Evolutionary conservation across 2,329 filamentous ascomycete genomes (phyloP).

Genomic region (Arthrobotrys megalospora): DNA sequence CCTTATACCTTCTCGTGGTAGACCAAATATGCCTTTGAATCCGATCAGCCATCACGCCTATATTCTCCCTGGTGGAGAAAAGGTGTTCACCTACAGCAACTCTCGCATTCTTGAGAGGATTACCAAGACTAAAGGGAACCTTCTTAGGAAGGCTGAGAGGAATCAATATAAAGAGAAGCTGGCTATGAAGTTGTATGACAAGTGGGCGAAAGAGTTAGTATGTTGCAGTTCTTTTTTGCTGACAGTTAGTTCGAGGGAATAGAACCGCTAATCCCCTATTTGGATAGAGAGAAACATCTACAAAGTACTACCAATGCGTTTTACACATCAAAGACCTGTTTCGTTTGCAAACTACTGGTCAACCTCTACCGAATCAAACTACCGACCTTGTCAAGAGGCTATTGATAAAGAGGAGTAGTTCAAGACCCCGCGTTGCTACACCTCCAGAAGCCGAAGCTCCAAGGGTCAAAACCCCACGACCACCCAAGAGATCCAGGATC

Average conservation of each 20-base stretch:
- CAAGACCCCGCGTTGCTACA: neutral
- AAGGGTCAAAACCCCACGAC: neutral
- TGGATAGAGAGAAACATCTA: constrained; percentile 1
- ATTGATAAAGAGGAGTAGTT: neutral
- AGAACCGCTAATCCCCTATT: no score
- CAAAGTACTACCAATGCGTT: constrained; percentile 10
- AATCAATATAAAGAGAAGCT: constrained; percentile 2
- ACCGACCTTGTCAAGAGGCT: constrained; percentile 2
- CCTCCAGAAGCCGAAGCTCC: neutral
- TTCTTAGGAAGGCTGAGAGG: constrained; percentile 19
- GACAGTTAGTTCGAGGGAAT: no score
- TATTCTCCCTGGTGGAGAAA: constrained; percentile 2
- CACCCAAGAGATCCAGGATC: neutral
- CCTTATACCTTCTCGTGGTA: neutral
- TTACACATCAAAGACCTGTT: constrained; percentile 15
- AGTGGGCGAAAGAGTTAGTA: constrained; percentile 7
- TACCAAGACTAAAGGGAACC: neutral
- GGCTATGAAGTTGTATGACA: neutral
- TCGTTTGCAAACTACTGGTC: neutral
- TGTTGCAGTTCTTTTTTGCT: constrained; percentile 18
- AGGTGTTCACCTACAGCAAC: constrained; percentile 1
- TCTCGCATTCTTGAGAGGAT: constrained; percentile 28
- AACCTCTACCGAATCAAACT: neutral
- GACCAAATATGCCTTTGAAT: constrained; percentile 1
- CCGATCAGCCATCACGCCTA: constrained; percentile 3